Base-by-base conservation (phyloP, 805 yeast genomes). In the Scheffersomyces lignosus region DNA sequence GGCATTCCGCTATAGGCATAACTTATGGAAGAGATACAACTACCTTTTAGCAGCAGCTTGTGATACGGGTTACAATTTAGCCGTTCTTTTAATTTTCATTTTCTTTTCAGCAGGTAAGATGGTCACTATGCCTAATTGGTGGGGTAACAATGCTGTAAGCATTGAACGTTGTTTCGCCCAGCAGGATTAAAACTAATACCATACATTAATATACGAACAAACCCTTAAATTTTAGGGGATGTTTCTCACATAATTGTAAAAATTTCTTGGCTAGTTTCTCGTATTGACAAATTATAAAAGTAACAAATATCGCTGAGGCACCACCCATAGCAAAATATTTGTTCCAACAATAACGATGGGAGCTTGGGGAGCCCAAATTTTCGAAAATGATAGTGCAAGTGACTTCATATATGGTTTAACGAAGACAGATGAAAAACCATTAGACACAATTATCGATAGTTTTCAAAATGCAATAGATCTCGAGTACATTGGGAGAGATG, bases 1-100 rank as follows among this genome's bases (percentile, higher is more conserved):
- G 50, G 57, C 64, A 10, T 69, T 47, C 46, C 58, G 64, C 20
- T 71, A 66, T 45, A 62, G 54, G 29, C 69, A 66, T 38, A 40
- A 45, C 3, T 31, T 63, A 16, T 74, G 77, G 69, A 65, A 62
- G 45, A 58, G 51, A 38, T 74, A 62, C 48, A 73, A 74, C 37
- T 74, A 73, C 48, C 64, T 73, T 10, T 45, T 71, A 17, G 78
- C 78, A 1, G 78, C 79, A 2, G 77, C 78, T 0, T 62, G 71
- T 42, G 78, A 73, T 41, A 71, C 78, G 0, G 79, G 78, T 4
- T 71, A 64, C 51, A 73, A 73, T 41, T 47, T 74, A 29, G 58
- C 75, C 3, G 57, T 66, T 28, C 42, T 73, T 16, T 43, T 61
- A 17, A 56, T 74, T 8, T 73, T 74, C 45, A 33, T 66, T 8